phyloP scores from a whole-genome alignment of 176 grass and related monocot genomes.

The Tuctoria greenei region DNA sequence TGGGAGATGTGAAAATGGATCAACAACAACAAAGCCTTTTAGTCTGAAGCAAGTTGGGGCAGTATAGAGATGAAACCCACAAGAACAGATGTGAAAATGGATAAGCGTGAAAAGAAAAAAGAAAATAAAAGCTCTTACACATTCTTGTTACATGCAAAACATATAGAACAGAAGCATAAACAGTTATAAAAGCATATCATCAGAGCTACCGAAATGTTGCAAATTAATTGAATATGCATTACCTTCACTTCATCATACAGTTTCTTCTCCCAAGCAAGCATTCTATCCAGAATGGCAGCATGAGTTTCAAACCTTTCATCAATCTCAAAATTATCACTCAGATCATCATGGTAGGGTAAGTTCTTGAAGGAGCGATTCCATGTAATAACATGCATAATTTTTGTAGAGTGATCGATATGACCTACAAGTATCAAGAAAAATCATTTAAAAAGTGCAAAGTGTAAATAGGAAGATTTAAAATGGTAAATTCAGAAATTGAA shows the following conservation, averaged over 20 bases:
- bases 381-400: slow-evolving; percentile 95
- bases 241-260: slow-evolving; percentile 97
- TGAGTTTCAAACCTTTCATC: slow-evolving; percentile 74
- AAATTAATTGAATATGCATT: slow-evolving; percentile 35
- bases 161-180: background rate
- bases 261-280: slow-evolving; percentile 99
- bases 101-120: background rate
- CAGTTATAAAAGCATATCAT: slow-evolving; percentile 14
- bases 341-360: slow-evolving; percentile 59
- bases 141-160: background rate
- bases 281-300: slow-evolving; percentile 85
- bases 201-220: background rate
- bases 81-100: background rate
- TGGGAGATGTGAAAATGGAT: background rate
- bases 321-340: slow-evolving; percentile 55
- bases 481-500: slow-evolving; percentile 13
- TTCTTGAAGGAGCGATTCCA: slow-evolving; percentile 96
- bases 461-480: no score
- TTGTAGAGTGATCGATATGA: slow-evolving; percentile 88
- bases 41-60: no score
- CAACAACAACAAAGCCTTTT: background rate
- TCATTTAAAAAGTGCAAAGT: background rate
- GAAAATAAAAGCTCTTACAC: background rate
- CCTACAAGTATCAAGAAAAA: slow-evolving; percentile 51
- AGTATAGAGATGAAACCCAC: no score